Percentiles rank a stretch among this genome's conserved stretches.
Conservation (phyloP, 352 stramenopile species). For the Globisporangium orthogonon region DNA sequence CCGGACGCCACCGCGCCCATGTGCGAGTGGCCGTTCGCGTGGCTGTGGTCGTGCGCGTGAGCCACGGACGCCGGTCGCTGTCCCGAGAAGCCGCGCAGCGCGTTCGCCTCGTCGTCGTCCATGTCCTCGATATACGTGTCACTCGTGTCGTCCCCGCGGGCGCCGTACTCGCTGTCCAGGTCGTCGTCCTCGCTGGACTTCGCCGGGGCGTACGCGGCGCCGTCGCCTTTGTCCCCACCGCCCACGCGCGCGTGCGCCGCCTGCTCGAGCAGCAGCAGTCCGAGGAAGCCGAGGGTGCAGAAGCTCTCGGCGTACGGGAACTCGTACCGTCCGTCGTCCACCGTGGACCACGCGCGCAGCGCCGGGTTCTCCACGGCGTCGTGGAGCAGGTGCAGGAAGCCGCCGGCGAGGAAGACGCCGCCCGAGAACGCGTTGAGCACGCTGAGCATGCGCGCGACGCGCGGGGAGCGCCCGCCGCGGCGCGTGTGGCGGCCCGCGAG, state of each 20-base stretch:
- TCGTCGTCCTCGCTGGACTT: constrained; percentile 29
- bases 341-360: constrained; percentile 55
- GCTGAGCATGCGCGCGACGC: constrained; percentile 21
- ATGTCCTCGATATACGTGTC: constrained; percentile 37
- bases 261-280: constrained; percentile 62
- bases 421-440: constrained; percentile 67
- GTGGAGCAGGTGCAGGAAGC: constrained; percentile 74
- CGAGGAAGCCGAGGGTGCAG: constrained; percentile 63
- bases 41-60: constrained; percentile 14
- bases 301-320: constrained; percentile 83
- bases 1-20: constrained; percentile 13
- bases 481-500: constrained; percentile 27
- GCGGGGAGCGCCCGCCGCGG: constrained; percentile 21
- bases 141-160: constrained; percentile 30
- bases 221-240: no score
- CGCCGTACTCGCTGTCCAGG: constrained; percentile 27
- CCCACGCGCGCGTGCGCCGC: constrained; percentile 42
- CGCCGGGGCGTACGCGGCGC: constrained; percentile 15
- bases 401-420: constrained; percentile 70
- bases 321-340: constrained; percentile 49
- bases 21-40: constrained; percentile 25
- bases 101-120: constrained; percentile 23
- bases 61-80: no score
- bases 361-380: constrained; percentile 63
- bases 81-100: not conserved